These are phyloP conservation scores for Zalaria obscura DNA, from an alignment of 2,329 filamentous ascomycete genomes.

Conservation along the genomic window DNA sequence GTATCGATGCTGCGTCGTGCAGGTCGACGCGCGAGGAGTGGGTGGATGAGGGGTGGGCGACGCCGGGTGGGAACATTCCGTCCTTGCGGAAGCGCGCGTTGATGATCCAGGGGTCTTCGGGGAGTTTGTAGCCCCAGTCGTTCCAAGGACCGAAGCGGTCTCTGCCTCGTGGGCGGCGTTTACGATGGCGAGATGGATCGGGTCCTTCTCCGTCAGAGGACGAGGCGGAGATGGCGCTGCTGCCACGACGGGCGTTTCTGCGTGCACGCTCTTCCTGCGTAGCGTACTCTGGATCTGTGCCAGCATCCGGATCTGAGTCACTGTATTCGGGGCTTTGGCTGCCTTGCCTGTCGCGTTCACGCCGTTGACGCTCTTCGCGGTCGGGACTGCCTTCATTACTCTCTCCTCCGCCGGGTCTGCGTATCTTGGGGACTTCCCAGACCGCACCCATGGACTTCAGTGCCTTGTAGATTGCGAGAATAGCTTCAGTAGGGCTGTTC, in stretches of 20 bases:
- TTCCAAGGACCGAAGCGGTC: conserved; percentile 31
- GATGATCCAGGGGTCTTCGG: conserved; percentile 90
- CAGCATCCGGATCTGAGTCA: conserved; percentile 22
- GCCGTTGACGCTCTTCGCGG: conserved; percentile 13
- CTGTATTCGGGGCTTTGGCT: conserved; percentile 22
- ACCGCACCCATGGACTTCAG: conserved; percentile 75
- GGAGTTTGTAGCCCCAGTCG: conserved; percentile 61
- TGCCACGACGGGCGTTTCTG: conserved; percentile 8
- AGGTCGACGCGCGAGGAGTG: conserved; percentile 36
- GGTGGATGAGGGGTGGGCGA: conserved; percentile 34
- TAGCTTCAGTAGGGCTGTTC: conserved; percentile 86
- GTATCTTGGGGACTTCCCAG: conserved; percentile 50
- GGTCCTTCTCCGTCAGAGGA: conserved; percentile 7
- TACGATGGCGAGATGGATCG: conserved; percentile 2
- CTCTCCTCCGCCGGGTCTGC: conserved; percentile 23
- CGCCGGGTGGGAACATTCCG: conserved; percentile 48
- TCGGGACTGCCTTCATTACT: conserved; percentile 20
- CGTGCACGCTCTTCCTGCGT: conserved; percentile 19
- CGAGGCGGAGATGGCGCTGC: conserved; percentile 5
- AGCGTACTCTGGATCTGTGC: conserved; percentile 23
- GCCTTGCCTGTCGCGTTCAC: conserved; percentile 9
- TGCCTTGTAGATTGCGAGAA: conserved; percentile 90
- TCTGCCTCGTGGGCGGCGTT: conserved; percentile 20
- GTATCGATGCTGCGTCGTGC: conserved; percentile 2
- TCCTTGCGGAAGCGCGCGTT: conserved; percentile 77